phyloP scores from a whole-genome alignment of 768 basidiomycete species.

The Udeniomyces megalosporus region DNA sequence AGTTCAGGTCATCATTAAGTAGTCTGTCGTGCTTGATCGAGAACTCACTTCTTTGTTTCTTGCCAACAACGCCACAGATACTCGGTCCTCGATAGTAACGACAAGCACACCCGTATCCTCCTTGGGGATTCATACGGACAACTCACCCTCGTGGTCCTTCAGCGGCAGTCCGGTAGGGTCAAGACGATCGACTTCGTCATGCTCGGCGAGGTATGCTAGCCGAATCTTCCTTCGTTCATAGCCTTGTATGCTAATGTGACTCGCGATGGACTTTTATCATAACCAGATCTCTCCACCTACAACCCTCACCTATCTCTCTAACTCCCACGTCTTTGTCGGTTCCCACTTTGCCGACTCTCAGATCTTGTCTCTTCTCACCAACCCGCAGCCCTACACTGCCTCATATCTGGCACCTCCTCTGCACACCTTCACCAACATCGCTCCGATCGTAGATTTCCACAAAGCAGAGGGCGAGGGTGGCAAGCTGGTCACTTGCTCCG shows the following conservation, averaged over 20 bases:
- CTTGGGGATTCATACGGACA: constrained; percentile 52
- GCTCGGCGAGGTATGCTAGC: constrained; percentile 53
- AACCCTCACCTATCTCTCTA: constrained; percentile 52
- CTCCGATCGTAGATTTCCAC: constrained; percentile 67
- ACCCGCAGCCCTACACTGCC: constrained; percentile 42
- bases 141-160: constrained; percentile 47
- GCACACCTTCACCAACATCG: constrained; percentile 39
- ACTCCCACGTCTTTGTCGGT: constrained; percentile 56
- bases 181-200: constrained; percentile 38
- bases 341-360: constrained; percentile 73
- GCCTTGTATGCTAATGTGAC: no score
- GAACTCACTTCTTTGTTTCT: neutral
- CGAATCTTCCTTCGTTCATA: neutral
- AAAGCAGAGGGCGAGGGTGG: constrained; percentile 54
- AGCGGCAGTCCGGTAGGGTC: constrained; percentile 27
- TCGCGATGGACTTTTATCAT: neutral
- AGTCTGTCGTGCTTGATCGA: neutral
- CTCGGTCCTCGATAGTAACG: constrained; percentile 2
- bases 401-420: constrained; percentile 5
- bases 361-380: constrained; percentile 42
- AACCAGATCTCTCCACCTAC: constrained; percentile 52
- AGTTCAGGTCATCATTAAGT: constrained; percentile 21
- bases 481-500: constrained; percentile 73
- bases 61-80: neutral
- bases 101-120: neutral